Percentiles rank a stretch among this genome's conserved stretches.
Conservation (phyloP, 768 basidiomycete genomes). For the Auricularia sp. region DNA sequence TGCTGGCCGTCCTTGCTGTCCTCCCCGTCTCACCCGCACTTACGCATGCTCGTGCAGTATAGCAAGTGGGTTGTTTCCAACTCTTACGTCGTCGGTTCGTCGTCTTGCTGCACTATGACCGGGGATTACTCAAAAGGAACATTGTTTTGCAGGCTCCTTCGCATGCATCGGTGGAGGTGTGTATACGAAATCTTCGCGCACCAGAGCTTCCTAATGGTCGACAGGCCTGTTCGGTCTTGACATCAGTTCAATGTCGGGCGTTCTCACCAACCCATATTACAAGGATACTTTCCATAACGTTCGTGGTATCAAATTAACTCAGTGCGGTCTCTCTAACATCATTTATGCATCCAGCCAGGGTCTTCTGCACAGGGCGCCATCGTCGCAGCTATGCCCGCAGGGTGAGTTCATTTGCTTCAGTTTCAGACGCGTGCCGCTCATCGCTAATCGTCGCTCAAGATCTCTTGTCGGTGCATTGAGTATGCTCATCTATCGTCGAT, state of each 20-base stretch:
- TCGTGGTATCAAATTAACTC: neutral
- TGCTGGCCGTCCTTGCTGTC: neutral
- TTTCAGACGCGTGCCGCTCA: neutral
- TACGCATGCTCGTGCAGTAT: neutral
- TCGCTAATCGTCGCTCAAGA: slow-evolving; percentile 12
- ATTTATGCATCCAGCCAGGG: neutral
- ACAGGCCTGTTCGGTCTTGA: slow-evolving; percentile 61
- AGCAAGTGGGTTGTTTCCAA: neutral
- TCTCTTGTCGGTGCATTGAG: slow-evolving; percentile 48
- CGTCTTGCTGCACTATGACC: neutral
- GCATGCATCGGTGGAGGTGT: slow-evolving; percentile 67
- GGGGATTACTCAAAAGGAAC: neutral
- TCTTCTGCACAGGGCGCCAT: slow-evolving; percentile 41
- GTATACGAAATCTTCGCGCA: neutral
- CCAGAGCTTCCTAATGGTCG: neutral
- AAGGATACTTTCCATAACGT: neutral
- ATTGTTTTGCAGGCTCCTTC: slow-evolving; percentile 41
- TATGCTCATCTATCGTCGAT: neutral
- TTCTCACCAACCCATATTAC: slow-evolving; percentile 31
- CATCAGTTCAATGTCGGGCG: slow-evolving; percentile 76
- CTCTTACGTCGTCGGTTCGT: neutral
- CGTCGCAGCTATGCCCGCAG: slow-evolving; percentile 72
- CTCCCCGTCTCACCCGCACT: neutral
- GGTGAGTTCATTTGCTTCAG: neutral
- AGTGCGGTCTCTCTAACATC: neutral